Conservation (phyloP, 1,284 basidiomycete species). For the Meira nashicola region DNA sequence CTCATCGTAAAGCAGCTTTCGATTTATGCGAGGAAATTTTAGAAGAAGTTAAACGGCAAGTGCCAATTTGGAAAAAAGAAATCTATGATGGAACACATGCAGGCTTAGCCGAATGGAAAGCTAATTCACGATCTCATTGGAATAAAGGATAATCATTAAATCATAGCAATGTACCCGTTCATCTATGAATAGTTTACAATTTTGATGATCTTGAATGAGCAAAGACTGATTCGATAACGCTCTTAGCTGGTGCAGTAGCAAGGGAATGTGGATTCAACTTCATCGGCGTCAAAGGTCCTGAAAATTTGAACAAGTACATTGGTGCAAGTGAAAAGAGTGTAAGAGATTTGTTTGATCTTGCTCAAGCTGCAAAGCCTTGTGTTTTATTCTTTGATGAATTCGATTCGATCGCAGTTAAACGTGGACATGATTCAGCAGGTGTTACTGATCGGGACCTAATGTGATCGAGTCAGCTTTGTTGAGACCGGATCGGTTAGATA, state of each 20-base stretch:
- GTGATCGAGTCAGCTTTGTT: conserved; percentile 92
- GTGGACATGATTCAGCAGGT: conserved; percentile 96
- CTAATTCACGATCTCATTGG: neutral
- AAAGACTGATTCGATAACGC: conserved; percentile 56
- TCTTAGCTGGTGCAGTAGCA: conserved; percentile 92
- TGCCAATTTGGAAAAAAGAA: conserved; percentile 84
- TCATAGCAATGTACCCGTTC: too few relatives aligned
- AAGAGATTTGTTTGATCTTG: conserved; percentile 89
- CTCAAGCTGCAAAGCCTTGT: conserved; percentile 92
- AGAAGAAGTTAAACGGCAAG: conserved; percentile 74
- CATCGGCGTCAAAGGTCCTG: conserved; percentile 96
- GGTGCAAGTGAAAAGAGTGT: conserved; percentile 94
- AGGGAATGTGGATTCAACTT: conserved; percentile 98
- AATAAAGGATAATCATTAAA: too few relatives aligned
- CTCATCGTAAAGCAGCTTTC: conserved; percentile 76
- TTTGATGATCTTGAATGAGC: too few relatives aligned
- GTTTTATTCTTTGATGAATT: conserved; percentile 99
- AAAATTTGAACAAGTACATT: conserved; percentile 97
- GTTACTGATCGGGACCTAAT: conserved; percentile 97
- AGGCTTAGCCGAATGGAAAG: conserved; percentile 6
- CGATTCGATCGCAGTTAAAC: conserved; percentile 93
- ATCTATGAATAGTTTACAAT: too few relatives aligned
- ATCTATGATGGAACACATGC: conserved; percentile 51
- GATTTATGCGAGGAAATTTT: conserved; percentile 72
- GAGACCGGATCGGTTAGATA: conserved; percentile 91